A percentile compares a stretch with the other conserved stretches of the same genome.
These are phyloP conservation scores for Rhytidiadelphus loreus DNA, from an alignment of 225 moss, liverwort and hornwort species.

Conservation along the genomic window DNA sequence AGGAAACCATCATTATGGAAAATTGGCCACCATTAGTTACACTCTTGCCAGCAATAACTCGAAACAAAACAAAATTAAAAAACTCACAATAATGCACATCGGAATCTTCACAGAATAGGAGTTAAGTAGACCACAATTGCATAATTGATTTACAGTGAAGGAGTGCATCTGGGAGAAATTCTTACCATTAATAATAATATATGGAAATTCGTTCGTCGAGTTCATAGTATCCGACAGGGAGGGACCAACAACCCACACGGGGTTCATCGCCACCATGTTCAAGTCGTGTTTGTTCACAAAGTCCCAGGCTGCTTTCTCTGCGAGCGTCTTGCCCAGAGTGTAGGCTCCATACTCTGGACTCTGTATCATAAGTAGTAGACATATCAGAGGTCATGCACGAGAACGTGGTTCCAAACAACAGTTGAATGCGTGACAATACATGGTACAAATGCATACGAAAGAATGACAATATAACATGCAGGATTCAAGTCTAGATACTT, in stretches of 20 bases:
- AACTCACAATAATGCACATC: no score
- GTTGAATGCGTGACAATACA: background rate
- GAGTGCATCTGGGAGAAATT: background rate
- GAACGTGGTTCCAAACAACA: background rate
- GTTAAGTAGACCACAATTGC: background rate
- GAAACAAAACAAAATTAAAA: no score
- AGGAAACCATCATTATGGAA: background rate
- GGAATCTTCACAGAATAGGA: background rate
- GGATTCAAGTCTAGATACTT: background rate
- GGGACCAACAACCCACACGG: constrained; percentile 22
- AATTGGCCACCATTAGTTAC: background rate
- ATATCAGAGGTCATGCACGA: no score
- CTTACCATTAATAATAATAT: background rate
- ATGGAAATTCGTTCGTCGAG: constrained; percentile 10
- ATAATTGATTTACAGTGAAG: background rate
- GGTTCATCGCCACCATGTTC: constrained; percentile 45
- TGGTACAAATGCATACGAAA: background rate
- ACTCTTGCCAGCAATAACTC: background rate
- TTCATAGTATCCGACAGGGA: constrained; percentile 28
- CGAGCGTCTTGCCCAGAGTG: constrained; percentile 30
- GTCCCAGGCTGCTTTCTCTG: constrained; percentile 60
- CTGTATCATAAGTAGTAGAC: background rate
- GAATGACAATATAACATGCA: background rate
- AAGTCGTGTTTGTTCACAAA: constrained; percentile 45
- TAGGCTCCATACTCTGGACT: background rate